A percentile compares a stretch with the other conserved stretches of the same genome.
These are phyloP conservation scores for Leccinum huronense DNA, from an alignment of 1,284 basidiomycete genomes.

Conservation along the genomic window DNA sequence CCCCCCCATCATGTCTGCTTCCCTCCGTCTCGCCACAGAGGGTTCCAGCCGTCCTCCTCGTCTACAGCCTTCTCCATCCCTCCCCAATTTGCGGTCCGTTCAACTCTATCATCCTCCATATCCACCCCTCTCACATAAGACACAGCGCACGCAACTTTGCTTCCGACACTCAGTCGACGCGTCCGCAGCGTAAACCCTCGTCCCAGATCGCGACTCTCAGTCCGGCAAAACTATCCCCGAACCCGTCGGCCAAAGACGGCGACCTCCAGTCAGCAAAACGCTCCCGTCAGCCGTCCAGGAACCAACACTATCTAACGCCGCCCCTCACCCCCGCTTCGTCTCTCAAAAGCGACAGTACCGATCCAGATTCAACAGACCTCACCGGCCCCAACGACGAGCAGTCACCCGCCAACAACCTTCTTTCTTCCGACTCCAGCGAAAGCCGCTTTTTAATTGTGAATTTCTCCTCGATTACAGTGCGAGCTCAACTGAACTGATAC, in stretches of 20 bases:
- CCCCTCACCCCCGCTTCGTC: slow-evolving; percentile 57
- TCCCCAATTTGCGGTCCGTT: slow-evolving; percentile 57
- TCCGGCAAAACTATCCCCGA: slow-evolving; percentile 18
- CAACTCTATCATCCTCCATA: background rate
- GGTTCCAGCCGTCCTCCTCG: slow-evolving; percentile 41
- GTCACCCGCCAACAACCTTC: slow-evolving; percentile 9
- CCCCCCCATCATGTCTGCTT: slow-evolving; percentile 35
- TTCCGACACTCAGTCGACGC: slow-evolving; percentile 39
- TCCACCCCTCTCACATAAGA: slow-evolving; percentile 14
- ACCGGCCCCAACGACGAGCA: slow-evolving; percentile 14
- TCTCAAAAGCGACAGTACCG: slow-evolving; percentile 41
- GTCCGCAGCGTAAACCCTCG: slow-evolving; percentile 25
- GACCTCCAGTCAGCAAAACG: slow-evolving; percentile 25
- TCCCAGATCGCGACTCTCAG: slow-evolving; percentile 19
- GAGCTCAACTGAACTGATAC: slow-evolving; percentile 22
- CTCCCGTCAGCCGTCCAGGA: slow-evolving; percentile 29
- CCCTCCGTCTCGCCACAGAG: slow-evolving; percentile 28
- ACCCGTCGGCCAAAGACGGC: slow-evolving; percentile 17
- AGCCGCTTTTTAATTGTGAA: slow-evolving; percentile 49
- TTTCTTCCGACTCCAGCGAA: slow-evolving; percentile 21
- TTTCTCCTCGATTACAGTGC: slow-evolving; percentile 5
- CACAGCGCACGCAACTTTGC: slow-evolving; percentile 28
- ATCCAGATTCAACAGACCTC: slow-evolving; percentile 32
- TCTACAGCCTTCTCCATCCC: slow-evolving; percentile 58
- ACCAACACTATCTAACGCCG: slow-evolving; percentile 49